phyloP scores from a whole-genome alignment of 345 rosid species.

The Bruguiera sexangula region DNA sequence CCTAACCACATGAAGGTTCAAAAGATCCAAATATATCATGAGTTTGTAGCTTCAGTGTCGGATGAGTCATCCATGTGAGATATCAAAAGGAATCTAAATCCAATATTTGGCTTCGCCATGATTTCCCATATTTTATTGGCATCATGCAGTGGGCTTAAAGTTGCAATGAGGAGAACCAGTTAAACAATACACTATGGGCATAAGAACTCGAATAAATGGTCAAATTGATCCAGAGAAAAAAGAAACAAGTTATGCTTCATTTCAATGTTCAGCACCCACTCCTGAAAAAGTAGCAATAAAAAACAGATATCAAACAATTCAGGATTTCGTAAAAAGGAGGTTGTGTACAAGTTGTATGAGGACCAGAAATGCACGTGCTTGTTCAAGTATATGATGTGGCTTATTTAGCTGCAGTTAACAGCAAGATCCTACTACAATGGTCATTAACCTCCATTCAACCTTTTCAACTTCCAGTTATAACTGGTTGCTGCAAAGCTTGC shows the following conservation, averaged over 20 bases:
- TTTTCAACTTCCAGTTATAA: too few species aligned
- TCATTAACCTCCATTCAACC: too few species aligned
- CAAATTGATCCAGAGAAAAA: too few species aligned
- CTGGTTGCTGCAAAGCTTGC: too few species aligned
- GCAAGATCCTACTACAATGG: too few species aligned
- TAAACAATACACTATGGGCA: background rate
- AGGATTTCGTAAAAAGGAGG: too few species aligned
- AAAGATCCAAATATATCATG: background rate
- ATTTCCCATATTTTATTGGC: background rate
- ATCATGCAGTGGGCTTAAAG: background rate
- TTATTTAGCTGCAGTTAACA: too few species aligned
- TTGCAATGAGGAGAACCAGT: background rate
- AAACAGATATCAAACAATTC: background rate
- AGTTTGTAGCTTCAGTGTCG: background rate
- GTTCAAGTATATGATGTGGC: too few species aligned
- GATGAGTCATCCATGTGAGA: background rate
- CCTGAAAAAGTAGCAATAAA: background rate
- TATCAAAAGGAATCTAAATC: background rate
- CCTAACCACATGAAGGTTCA: background rate
- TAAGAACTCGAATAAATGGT: background rate
- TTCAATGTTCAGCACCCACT: background rate
- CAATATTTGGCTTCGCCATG: background rate
- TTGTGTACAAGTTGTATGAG: too few species aligned
- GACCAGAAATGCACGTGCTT: too few species aligned
- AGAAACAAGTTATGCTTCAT: background rate